Evolutionary conservation across 2,329 filamentous ascomycete genomes (phyloP).

Genomic region (Zopfia rhizophila): DNA sequence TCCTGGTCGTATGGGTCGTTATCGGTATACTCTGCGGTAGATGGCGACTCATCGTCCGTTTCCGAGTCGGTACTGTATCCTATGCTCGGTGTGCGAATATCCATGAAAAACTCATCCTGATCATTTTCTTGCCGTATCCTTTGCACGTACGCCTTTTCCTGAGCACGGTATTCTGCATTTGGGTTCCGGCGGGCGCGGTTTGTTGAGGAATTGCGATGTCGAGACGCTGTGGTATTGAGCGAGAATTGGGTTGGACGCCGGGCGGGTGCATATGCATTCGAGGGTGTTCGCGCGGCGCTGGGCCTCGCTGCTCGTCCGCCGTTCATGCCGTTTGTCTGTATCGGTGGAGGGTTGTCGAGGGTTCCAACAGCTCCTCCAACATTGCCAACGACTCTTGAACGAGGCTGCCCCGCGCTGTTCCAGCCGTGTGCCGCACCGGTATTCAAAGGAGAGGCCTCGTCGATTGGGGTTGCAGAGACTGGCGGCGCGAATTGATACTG

Average conservation of each 20-base stretch:
- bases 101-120: conserved; percentile 75
- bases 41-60: conserved; percentile 89
- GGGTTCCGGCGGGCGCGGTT: conserved; percentile 69
- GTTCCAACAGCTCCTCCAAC: conserved; percentile 27
- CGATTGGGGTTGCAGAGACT: conserved; percentile 41
- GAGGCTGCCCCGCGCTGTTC: conserved; percentile 31
- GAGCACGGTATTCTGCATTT: conserved; percentile 78
- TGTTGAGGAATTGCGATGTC: conserved; percentile 66
- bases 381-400: conserved; percentile 32
- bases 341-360: conserved; percentile 37
- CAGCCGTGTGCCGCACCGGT: conserved; percentile 36
- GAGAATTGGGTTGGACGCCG: conserved; percentile 61
- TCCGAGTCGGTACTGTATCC: conserved; percentile 80
- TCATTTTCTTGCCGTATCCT: conserved; percentile 82
- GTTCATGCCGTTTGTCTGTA: conserved; percentile 35
- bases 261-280: conserved; percentile 61
- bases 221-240: conserved; percentile 54
- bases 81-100: conserved; percentile 75
- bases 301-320: conserved; percentile 48
- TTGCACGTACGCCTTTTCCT: conserved; percentile 95
- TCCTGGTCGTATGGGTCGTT: conserved; percentile 89
- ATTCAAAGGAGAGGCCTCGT: conserved; percentile 47
- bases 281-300: conserved; percentile 57
- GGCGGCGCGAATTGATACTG: conserved; percentile 53
- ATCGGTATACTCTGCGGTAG: conserved; percentile 84